These are phyloP conservation scores for Macroventuria anomochaeta DNA, from an alignment of 2,329 filamentous ascomycete genomes.

Conservation along the genomic window DNA sequence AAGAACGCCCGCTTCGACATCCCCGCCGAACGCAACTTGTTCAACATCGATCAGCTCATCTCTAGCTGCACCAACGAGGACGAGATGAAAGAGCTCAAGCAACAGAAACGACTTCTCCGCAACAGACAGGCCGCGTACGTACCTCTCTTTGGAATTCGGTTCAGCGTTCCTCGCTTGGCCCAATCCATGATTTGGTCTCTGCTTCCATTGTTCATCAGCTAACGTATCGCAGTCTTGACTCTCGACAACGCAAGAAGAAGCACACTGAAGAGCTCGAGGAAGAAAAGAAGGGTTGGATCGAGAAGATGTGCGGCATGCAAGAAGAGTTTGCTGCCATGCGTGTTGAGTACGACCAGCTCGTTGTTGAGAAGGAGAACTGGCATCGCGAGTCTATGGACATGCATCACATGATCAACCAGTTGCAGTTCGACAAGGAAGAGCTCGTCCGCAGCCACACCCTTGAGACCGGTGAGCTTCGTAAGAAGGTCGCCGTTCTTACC, in stretches of 20 bases:
- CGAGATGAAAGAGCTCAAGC: slow-evolving; percentile 97
- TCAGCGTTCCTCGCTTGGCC: slow-evolving; percentile 40
- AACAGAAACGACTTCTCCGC: slow-evolving; percentile 91
- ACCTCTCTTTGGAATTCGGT: slow-evolving; percentile 54
- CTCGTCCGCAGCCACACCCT: slow-evolving; percentile 86
- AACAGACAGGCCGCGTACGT: slow-evolving; percentile 95
- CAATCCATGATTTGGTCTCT: slow-evolving; percentile 41
- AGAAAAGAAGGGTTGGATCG: slow-evolving; percentile 91
- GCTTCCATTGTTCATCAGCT: slow-evolving; percentile 41
- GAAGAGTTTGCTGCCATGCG: slow-evolving; percentile 75
- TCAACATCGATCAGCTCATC: slow-evolving; percentile 94
- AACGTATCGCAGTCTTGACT: slow-evolving; percentile 75
- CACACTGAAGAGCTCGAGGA: slow-evolving; percentile 96
- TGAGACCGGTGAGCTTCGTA: slow-evolving; percentile 88
- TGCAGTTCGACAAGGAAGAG: slow-evolving; percentile 89
- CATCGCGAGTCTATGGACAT: slow-evolving; percentile 76
- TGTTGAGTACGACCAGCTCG: slow-evolving; percentile 60
- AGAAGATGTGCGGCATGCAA: slow-evolving; percentile 77
- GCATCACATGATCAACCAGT: slow-evolving; percentile 74
- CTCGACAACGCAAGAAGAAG: slow-evolving; percentile 95
- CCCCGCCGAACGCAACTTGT: slow-evolving; percentile 87
- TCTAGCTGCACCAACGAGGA: slow-evolving; percentile 85
- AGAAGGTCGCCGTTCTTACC: slow-evolving; percentile 85
- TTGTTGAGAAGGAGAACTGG: slow-evolving; percentile 68
- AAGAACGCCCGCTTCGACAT: slow-evolving; percentile 99